Evolutionary conservation across 2,329 filamentous ascomycete species (phyloP), one percentile per base, ranked within the genome.

Genomic region (Leptographium galeiforme): DNA sequence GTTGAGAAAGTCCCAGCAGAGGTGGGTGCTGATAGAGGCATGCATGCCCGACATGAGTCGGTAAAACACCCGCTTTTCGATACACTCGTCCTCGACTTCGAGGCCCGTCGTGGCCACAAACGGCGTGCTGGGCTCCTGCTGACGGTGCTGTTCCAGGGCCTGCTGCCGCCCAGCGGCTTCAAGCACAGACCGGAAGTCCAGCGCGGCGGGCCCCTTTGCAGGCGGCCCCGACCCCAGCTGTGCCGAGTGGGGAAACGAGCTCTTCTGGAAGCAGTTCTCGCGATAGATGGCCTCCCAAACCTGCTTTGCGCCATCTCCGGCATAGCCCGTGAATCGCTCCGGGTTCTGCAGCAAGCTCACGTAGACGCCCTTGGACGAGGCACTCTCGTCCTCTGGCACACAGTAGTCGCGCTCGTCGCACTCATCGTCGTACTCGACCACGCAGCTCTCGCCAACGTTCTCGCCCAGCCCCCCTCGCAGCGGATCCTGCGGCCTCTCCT

Each of bases 61-160:
- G 70, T 97, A 93, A 67, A 98, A 98, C 40, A 97, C 93, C n/a
- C 93, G 85, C 76, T 98, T 97, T 73, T 98, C 93, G 30, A 98
- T 72, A 63, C 93, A 98, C 64, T 95, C 87, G 61, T 96, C 90
- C 60, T 95, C 89, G 48, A 83, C 76, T 59, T 93, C 87, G 50
- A 91, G 73, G 0, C 79, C 78, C 8, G 79, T 80, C 61, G 78
- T 77, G 50, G 81, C 75, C 48, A 82, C 76, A 49, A 82, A 80
- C 1, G 77, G 75, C 4, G 75, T 75, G 55, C 79, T 75, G 33
- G 77, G 75, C 43, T 72, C 66, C 51, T 67, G 72, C 51, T 79
- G 76, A 52, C 79, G 75, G 59, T 78, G 70, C 53, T 84, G 74
- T 62, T 81, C 76, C 45, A 86, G 75, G 56, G 77, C 72, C 52